A percentile compares a stretch with the other conserved stretches of the same genome.
phyloP scores from a whole-genome alignment of 106 monocot species.

The Dioscorea dumetorum region DNA sequence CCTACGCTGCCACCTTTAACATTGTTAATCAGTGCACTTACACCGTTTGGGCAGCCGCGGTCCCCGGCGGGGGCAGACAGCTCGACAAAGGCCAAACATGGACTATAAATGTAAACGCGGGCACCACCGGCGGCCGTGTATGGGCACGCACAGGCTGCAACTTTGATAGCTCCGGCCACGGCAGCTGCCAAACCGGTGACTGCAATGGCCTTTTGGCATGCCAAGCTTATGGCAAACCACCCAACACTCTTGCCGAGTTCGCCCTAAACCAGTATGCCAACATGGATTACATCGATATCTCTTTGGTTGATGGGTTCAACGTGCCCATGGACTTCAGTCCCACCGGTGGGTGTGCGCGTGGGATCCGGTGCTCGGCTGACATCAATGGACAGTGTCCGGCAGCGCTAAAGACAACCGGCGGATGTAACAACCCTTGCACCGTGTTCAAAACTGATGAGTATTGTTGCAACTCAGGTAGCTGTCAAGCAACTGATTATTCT shows the following conservation, averaged over 20 bases:
- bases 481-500: slow-evolving; percentile 14
- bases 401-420: slow-evolving; percentile 17
- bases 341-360: slow-evolving; percentile 7
- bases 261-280: slow-evolving; percentile 10
- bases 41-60: slow-evolving; percentile 9
- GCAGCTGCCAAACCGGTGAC: slow-evolving; percentile 33
- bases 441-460: slow-evolving; percentile 32
- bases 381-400: slow-evolving; percentile 13
- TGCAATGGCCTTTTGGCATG: slow-evolving; percentile 32
- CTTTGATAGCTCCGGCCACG: slow-evolving; percentile 25
- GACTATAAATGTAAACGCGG: slow-evolving; percentile 22
- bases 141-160: slow-evolving; percentile 45
- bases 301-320: slow-evolving; percentile 34
- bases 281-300: slow-evolving; percentile 28
- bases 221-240: slow-evolving; percentile 23
- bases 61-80: slow-evolving; percentile 23
- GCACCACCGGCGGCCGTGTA: slow-evolving; percentile 28
- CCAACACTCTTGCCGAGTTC: slow-evolving; percentile 36
- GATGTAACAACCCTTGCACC: slow-evolving; percentile 45
- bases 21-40: slow-evolving; percentile 3
- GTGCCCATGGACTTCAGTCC: slow-evolving; percentile 33
- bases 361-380: slow-evolving; percentile 20
- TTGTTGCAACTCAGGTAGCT: slow-evolving; percentile 25
- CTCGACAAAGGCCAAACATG: slow-evolving; percentile 26
- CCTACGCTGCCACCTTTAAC: slow-evolving; percentile 7